Conservation (phyloP, 2,329 filamentous ascomycete genomes). For the Fusarium falciforme region DNA sequence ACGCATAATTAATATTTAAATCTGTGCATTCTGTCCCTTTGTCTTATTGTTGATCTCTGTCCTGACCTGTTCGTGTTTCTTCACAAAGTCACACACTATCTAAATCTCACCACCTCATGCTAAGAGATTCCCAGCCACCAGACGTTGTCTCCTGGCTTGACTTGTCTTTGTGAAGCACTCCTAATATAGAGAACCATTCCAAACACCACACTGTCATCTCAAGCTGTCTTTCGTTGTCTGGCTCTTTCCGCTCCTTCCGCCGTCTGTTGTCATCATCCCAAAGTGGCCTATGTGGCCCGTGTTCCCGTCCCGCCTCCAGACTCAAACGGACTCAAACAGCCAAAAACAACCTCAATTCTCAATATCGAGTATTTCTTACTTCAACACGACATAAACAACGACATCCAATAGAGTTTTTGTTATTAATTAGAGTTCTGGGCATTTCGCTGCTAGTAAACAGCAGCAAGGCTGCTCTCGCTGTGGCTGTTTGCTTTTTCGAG, state of each 20-base stretch:
- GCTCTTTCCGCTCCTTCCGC: neutral
- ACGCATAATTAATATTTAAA: neutral
- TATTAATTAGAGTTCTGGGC: neutral
- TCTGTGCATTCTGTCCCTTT: neutral
- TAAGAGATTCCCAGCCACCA: conserved; percentile 39
- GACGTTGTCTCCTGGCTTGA: conserved; percentile 17
- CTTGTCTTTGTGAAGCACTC: neutral
- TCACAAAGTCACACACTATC: conserved; percentile 38
- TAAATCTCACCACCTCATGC: conserved; percentile 35
- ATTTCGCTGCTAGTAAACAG: neutral
- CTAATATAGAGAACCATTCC: neutral
- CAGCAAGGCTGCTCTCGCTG: neutral
- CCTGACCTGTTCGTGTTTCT: neutral
- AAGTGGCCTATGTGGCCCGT: neutral
- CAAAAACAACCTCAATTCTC: neutral
- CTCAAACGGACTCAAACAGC: neutral
- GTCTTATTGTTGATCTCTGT: neutral
- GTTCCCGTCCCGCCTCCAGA: neutral
- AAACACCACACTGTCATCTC: neutral
- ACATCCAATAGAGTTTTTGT: neutral
- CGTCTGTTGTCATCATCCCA: neutral
- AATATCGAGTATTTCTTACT: neutral
- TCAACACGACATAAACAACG: neutral
- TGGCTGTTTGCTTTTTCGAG: neutral
- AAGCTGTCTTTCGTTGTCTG: neutral